Evolutionary conservation across 345 rosid species (phyloP).

Genomic region (rapeseed (Brassica napus)): Da-Ae NC_063442.1:3346001-3346500

Average conservation of each 20-base stretch:
- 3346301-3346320: slow-evolving; percentile 87
- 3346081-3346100: slow-evolving; percentile 99
- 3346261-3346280: slow-evolving; percentile 73
- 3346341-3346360: not conserved
- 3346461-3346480: slow-evolving; percentile 88
- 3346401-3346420: slow-evolving; percentile 30
- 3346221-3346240: slow-evolving; percentile 77
- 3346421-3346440: slow-evolving; percentile 79
- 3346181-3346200: slow-evolving; percentile 4
- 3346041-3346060: slow-evolving; percentile 4
- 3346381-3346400: not conserved
- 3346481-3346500: slow-evolving; percentile 73
- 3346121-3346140: slow-evolving; percentile 94
- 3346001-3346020: not conserved
- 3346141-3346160: slow-evolving; percentile 80
- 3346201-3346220: slow-evolving; percentile 2
- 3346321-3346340: slow-evolving; percentile 63
- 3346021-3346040: not conserved
- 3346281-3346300: slow-evolving; percentile 88
- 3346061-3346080: slow-evolving; percentile 86
- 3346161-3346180: slow-evolving; percentile 11
- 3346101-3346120: slow-evolving; percentile 91
- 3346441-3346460: slow-evolving; percentile 70
- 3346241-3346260: slow-evolving; percentile 96
- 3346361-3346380: not conserved